phyloP scores from a whole-genome alignment of 192 early-diverging fungal species.

The Piromyces sp. region DNA sequence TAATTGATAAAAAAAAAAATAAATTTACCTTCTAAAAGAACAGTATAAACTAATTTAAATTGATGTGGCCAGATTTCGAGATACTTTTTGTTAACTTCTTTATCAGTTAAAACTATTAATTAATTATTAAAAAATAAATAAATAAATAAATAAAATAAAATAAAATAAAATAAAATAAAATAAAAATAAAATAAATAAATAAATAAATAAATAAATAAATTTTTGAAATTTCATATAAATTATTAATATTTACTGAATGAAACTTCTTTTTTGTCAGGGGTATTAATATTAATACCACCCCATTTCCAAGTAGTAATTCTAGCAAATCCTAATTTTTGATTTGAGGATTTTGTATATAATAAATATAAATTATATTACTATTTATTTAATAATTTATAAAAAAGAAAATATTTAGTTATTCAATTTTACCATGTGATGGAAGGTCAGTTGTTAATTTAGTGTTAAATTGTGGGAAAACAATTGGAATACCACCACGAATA shows the following conservation, averaged over 20 bases:
- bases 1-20: too few species aligned
- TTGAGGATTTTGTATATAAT: too few species aligned
- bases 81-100: conserved; percentile 30
- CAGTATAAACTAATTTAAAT: conserved; percentile 63
- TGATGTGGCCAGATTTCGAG: conserved; percentile 44
- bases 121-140: too few species aligned
- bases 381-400: too few species aligned
- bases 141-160: too few species aligned
- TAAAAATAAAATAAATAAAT: too few species aligned
- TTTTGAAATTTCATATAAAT: too few species aligned
- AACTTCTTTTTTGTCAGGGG: conserved; percentile 22
- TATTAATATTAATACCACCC: conserved; percentile 22
- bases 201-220: too few species aligned
- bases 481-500: conserved; percentile 60
- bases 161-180: too few species aligned
- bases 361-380: too few species aligned
- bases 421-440: conserved; percentile 42
- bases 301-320: conserved; percentile 25
- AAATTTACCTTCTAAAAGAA: conserved; percentile 47
- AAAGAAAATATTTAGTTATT: too few species aligned
- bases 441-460: conserved; percentile 27
- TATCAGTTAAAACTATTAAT: conserved; percentile 28
- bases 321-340: neutral
- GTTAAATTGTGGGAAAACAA: conserved; percentile 73
- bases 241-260: conserved; percentile 17